These are phyloP conservation scores for Rhodotorula paludigena DNA, from an alignment of 768 basidiomycete species.

Conservation along the genomic window DNA sequence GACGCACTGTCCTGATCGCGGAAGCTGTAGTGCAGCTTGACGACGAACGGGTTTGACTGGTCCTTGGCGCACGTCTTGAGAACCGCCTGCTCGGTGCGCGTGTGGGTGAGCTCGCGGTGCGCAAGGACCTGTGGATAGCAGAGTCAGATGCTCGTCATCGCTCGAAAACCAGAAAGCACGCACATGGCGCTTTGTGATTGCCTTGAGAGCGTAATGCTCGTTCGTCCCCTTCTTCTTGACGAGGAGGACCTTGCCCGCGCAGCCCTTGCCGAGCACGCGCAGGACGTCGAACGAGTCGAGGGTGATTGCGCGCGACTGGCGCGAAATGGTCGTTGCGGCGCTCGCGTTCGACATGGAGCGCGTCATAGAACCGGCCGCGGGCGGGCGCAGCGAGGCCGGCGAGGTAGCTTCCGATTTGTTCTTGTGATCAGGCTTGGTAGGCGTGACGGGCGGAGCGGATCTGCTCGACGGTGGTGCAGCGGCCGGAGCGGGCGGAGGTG, in stretches of 20 bases:
- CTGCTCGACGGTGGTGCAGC: too few species aligned
- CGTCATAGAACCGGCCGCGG: constrained; percentile 2
- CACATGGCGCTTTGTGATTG: constrained; percentile 86
- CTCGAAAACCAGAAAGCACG: too few species aligned
- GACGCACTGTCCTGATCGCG: constrained; percentile 51
- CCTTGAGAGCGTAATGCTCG: constrained; percentile 84
- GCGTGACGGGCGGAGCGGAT: too few species aligned
- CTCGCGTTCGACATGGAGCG: constrained; percentile 11
- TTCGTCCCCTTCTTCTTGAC: constrained; percentile 70
- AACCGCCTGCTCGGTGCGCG: constrained; percentile 91
- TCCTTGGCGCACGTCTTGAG: constrained; percentile 85
- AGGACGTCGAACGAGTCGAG: constrained; percentile 96
- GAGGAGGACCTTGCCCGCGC: constrained; percentile 87
- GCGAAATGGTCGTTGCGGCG: constrained; percentile 35
- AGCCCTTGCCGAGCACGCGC: constrained; percentile 92
- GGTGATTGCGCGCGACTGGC: constrained; percentile 57
- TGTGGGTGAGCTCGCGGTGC: constrained; percentile 93
- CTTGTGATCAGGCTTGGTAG: too few species aligned
- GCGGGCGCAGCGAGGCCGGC: too few species aligned
- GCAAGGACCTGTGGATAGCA: constrained; percentile 73
- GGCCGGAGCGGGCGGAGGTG: too few species aligned
- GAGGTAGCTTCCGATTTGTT: too few species aligned
- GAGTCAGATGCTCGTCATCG: too few species aligned
- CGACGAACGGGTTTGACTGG: constrained; percentile 79
- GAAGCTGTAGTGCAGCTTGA: constrained; percentile 94